Base-by-base conservation (phyloP, 371 early-diverging fungal genomes). In the Mucor piriformis region DNA sequence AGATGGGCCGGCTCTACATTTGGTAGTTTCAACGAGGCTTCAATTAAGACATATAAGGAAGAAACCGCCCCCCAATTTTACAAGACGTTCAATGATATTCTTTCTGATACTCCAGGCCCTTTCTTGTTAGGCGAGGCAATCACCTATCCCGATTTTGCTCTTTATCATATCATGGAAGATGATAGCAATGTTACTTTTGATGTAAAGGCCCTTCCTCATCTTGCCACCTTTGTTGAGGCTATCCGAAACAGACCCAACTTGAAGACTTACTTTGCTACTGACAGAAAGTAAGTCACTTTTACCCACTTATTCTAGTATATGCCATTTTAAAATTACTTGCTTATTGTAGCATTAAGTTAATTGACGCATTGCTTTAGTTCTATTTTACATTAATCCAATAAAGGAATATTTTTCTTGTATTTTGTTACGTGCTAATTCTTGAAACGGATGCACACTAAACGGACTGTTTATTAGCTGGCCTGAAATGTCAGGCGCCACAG, bases 91-190 rank as follows among this genome's bases (percentile, higher is more conserved):
- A 50, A 54, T 11, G 15, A 8, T 54, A 69, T 15, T 13, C 40
- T 18, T 16, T 62, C 59, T 27, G 34, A 35, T 24, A 24, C 37
- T 2, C 11, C 21, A 15, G 40, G 42, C 7, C 69, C 73, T 37
- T 73, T 60, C 44, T 5, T 64, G 1, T 38, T 69, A 12, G 73
- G 73, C 24, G 50, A 67, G 7, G 16, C 59, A 38, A 66, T 72
- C 18, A 29, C 66, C 15, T 72, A 72, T 32, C 55, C 61, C 16
- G 73, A 72, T 29, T 72, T 72, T 49, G n/a, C 63, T 3, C 25
- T 72, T 3, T 72, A 60, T 29, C 64, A 63, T 23, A 43, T 34
- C 12, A n/a, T 67, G 13, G 61, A 63, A 23, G 63, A 66, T n/a
- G 63, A 60, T 27, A 51, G 38, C 6, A 29, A 20, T 11, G 44